Conservation (phyloP, 257 asterid genomes). For the Nemophila menziesii region DNA sequence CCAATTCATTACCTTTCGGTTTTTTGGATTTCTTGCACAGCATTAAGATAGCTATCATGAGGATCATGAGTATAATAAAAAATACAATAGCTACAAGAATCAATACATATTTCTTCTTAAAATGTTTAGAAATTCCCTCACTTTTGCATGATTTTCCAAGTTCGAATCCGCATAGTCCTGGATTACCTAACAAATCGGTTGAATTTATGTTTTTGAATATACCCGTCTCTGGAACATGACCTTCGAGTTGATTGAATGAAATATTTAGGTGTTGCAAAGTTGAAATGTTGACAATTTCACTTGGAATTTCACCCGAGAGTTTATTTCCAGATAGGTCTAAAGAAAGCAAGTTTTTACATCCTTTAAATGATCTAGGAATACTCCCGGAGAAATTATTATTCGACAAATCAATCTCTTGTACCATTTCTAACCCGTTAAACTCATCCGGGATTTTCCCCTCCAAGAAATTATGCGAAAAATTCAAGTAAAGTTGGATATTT, state of each 20-base stretch:
- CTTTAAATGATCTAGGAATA: slow-evolving; percentile 34
- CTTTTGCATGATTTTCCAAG: slow-evolving; percentile 22
- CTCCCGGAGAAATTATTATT: slow-evolving; percentile 46
- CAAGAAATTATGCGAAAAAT: slow-evolving; percentile 49
- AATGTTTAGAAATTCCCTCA: slow-evolving; percentile 5
- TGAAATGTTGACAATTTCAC: slow-evolving; percentile 26
- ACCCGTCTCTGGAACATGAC: slow-evolving; percentile 46
- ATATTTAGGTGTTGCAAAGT: slow-evolving; percentile 52
- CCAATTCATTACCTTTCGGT: slow-evolving; percentile 5
- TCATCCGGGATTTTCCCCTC: slow-evolving; percentile 53
- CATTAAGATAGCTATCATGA: slow-evolving; percentile 12
- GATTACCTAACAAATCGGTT: slow-evolving; percentile 39
- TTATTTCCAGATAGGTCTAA: slow-evolving; percentile 57
- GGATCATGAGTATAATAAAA: slow-evolving; percentile 21
- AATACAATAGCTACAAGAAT: slow-evolving; percentile 32
- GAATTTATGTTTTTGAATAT: slow-evolving; percentile 20
- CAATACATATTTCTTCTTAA: slow-evolving; percentile 22
- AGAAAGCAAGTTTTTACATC: slow-evolving; percentile 46
- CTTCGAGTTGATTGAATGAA: slow-evolving; percentile 62
- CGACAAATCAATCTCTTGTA: slow-evolving; percentile 59
- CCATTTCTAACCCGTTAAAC: slow-evolving; percentile 54
- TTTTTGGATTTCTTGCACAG: slow-evolving; percentile 16
- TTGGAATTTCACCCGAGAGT: slow-evolving; percentile 35
- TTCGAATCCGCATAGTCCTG: slow-evolving; percentile 45
- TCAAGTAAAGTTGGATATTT: slow-evolving; percentile 52